These are phyloP conservation scores for Scenedesmus sp. DNA, from an alignment of 163 green algal genomes.

Conservation along the genomic window DNA sequence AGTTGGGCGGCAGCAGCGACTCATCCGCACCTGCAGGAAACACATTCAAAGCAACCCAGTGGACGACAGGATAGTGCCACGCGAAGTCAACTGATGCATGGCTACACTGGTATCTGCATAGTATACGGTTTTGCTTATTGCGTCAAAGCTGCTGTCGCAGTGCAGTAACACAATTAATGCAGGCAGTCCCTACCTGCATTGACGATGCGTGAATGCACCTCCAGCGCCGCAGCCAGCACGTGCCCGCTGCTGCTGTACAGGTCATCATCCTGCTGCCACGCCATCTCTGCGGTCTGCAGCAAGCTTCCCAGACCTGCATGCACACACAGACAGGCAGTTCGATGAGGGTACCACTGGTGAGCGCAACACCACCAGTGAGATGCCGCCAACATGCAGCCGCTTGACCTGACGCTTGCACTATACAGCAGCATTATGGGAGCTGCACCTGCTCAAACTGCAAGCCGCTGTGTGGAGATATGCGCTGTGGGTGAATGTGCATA, in stretches of 20 bases:
- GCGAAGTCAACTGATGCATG: background rate
- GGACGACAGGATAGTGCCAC: background rate
- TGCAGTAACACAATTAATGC: background rate
- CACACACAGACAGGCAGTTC: background rate
- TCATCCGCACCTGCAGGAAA: background rate
- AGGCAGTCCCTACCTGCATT: background rate
- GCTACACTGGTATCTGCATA: background rate
- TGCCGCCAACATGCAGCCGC: background rate
- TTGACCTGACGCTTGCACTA: background rate
- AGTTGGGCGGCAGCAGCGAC: slow-evolving; percentile 1
- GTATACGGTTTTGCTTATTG: background rate
- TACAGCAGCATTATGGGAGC: no score
- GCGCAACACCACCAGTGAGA: background rate
- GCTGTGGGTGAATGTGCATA: background rate
- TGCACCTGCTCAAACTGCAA: no score
- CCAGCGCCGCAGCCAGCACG: slow-evolving; percentile 37
- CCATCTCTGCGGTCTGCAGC: slow-evolving; percentile 39
- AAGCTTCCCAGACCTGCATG: slow-evolving; percentile 23
- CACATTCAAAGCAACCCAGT: no score
- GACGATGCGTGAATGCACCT: slow-evolving; percentile 43
- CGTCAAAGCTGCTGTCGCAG: background rate
- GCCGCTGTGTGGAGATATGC: no score
- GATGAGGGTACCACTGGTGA: background rate
- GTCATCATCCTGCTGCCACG: slow-evolving; percentile 47
- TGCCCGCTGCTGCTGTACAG: slow-evolving; percentile 26